Percentiles rank a stretch among this genome's conserved stretches.
Evolutionary conservation across 2,329 filamentous ascomycete genomes (phyloP).

Genomic region (Hirsutella thompsonii): DNA sequence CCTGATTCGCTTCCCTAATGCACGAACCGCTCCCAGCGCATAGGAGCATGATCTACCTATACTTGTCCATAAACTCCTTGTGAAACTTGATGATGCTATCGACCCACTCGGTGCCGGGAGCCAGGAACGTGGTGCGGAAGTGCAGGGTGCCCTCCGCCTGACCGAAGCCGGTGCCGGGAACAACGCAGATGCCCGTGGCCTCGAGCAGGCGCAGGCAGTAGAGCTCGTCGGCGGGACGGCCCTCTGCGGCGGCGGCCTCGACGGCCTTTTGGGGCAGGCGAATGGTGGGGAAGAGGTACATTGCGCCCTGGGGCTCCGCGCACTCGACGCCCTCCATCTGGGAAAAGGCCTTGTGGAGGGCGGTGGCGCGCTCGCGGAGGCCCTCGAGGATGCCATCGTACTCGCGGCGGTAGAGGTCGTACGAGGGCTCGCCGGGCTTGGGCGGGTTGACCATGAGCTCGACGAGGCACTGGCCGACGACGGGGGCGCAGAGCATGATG

Average conservation of each 20-base stretch:
- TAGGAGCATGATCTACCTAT: slow-evolving; percentile 26
- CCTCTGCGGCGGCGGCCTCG: slow-evolving; percentile 61
- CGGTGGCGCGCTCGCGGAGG: slow-evolving; percentile 65
- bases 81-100: slow-evolving; percentile 82
- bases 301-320: slow-evolving; percentile 79
- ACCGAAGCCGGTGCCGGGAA: slow-evolving; percentile 85
- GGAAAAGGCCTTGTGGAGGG: slow-evolving; percentile 80
- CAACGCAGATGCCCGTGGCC: slow-evolving; percentile 86
- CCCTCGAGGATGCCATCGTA: slow-evolving; percentile 73
- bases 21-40: no score
- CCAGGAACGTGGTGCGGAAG: slow-evolving; percentile 93
- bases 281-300: slow-evolving; percentile 99
- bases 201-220: slow-evolving; percentile 88
- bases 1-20: no score
- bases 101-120: slow-evolving; percentile 92
- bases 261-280: slow-evolving; percentile 62
- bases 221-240: slow-evolving; percentile 75
- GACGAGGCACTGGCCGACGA: slow-evolving; percentile 90
- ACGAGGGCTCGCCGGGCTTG: slow-evolving; percentile 67
- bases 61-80: slow-evolving; percentile 80
- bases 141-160: slow-evolving; percentile 86
- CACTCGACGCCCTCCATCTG: slow-evolving; percentile 95
- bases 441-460: slow-evolving; percentile 98
- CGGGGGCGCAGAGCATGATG: slow-evolving; percentile 91
- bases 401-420: slow-evolving; percentile 72